These are phyloP conservation scores for Crepidotus variabilis DNA, from an alignment of 768 basidiomycete species.

Conservation along the genomic window DNA sequence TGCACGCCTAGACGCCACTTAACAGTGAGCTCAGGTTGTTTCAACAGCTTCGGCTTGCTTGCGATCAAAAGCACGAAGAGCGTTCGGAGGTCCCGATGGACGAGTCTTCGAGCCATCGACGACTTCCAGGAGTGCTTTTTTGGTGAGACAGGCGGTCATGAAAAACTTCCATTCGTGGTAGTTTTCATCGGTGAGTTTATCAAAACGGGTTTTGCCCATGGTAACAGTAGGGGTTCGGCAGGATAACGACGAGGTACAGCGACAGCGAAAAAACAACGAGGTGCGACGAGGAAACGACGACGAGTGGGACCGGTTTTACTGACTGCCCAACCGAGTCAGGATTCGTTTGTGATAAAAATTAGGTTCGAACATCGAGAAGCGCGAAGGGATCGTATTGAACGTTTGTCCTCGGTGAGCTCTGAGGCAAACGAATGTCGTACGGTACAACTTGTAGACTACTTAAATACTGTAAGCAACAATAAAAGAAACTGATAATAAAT, in stretches of 20 bases:
- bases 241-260: not conserved
- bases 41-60: no score
- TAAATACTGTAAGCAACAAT: no score
- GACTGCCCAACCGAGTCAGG: not conserved
- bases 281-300: no score
- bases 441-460: no score
- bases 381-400: no score
- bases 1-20: no score
- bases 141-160: slow-evolving; percentile 20
- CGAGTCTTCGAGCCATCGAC: slow-evolving; percentile 6
- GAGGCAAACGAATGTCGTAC: no score
- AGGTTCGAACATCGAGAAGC: not conserved
- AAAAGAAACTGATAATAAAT: no score
- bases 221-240: not conserved
- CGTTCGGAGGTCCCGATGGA: not conserved
- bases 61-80: slow-evolving; percentile 3
- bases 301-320: no score
- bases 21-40: no score
- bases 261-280: not conserved
- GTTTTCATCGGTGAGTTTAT: slow-evolving; percentile 20
- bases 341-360: not conserved
- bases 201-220: slow-evolving; percentile 5
- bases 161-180: slow-evolving; percentile 20
- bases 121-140: slow-evolving; percentile 12
- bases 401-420: no score